Evolutionary conservation across 768 basidiomycete species (phyloP), one percentile per base, ranked within the genome.

Genomic region (Trametes maxima): DNA sequence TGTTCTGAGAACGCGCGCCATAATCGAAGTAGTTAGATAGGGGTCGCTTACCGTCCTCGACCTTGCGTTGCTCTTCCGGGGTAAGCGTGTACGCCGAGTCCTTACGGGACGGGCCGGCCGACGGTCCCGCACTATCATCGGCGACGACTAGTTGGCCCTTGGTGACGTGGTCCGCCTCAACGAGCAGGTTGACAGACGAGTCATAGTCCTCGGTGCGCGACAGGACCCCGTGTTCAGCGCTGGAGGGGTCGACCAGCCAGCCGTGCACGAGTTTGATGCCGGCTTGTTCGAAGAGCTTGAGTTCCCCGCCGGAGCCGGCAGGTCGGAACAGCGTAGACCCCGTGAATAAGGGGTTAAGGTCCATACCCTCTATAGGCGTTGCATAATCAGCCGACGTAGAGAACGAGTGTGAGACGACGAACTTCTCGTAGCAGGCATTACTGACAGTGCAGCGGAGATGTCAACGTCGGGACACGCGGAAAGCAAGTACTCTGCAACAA

Each of bases 251-350:
- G n/a, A 85, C 85, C 16, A 90, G 71, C 95, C 95, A 97, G 1
- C 95, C 95, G 60, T 96, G 94, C 1, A 94, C 86, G 42, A 97
- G 85, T 5, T 83, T 76, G 45, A 96, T 91, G 10, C 86, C 87
- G 0, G 86, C 90, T 45, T 91, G 86, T n/a, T 86, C 77, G 68
- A 97, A 97, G 8, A 97, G 82, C 60, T 89, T 85, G 45, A 97
- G 82, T 69, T 92, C 95, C 1, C 91, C 93, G 0, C 85, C 85
- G 28, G 80, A 79, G 0, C 82, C 83, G 0, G 74, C 75, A 1
- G 92, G 89, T 13, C 83, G 79, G 71, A 95, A 95, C 0, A 85
- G 81, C 2, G 82, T 83, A 7, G 86, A 70, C 0, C 82, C 82
- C 0, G 87, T 89, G 72, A 97, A 97, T 0, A 86, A 73, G 0